Evolutionary conservation across 257 asterid species (phyloP), one percentile per base, ranked within the genome.

Genomic region (Rubia yunnanensis): DNA sequence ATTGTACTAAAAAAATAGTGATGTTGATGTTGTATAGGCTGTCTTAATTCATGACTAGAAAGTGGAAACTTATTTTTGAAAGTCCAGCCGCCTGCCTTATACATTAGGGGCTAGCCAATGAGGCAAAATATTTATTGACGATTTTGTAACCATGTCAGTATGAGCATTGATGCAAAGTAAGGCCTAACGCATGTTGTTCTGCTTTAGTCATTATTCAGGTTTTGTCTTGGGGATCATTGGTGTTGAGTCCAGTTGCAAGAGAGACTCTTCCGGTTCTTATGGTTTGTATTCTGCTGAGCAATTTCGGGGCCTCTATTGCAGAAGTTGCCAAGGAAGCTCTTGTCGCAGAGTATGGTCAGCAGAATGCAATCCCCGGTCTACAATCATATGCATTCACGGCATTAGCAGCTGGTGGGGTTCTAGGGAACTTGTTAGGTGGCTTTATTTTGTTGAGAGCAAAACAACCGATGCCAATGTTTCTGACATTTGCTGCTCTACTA

Each of bases 251-350:
- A 0, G 69, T 76, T 67, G 85, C 92, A 10, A 77, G 91, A 73
- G 85, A 81, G 82, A 80, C 83, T 56, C 82, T 76, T 69, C 74
- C 79, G 2, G 71, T 74, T 52, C 85, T 92, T 32, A 70, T 92
- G 79, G 86, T 83, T 20, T 84, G 87, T 50, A 92, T 88, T 54
- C 83, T 92, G 26, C 69, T 92, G 24, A 73, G 92, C 50, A 92
- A 92, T 68, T 60, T 85, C 6, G 98, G 98, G 66, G 96, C 95
- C 3, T 82, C 98, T n/a, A 81, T 89, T 36, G 75, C 89, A 26
- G 95, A 92, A 81, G 95, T 92, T 60, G 85, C 95, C 18, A 84
- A 82, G 70, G 98, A 92, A 70, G 98, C 96, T 38, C 92, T 92
- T 24, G 76, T 88, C 38, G 88, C 91, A 0, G 95, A 88, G 68